phyloP scores from a whole-genome alignment of 768 basidiomycete genomes.

The Podaxis pistillaris region DNA sequence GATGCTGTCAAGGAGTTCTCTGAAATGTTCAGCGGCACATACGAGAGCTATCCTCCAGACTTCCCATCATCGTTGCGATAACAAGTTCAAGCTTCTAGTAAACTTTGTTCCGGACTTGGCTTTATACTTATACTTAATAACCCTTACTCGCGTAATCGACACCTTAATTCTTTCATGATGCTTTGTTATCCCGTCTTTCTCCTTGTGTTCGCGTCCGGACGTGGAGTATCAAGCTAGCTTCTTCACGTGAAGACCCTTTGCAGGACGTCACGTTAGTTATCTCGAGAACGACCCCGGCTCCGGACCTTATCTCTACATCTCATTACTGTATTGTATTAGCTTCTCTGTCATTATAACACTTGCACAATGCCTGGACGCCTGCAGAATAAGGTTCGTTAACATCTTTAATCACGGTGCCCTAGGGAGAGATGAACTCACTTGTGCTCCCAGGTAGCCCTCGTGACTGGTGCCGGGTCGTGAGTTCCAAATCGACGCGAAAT shows the following conservation, averaged over 20 bases:
- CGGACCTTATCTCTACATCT: slow-evolving; percentile 11
- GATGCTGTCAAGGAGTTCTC: slow-evolving; percentile 39
- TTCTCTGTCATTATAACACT: slow-evolving; percentile 6
- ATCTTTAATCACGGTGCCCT: neutral
- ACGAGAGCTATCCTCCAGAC: slow-evolving; percentile 39
- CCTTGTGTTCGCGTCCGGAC: neutral
- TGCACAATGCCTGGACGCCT: slow-evolving; percentile 62
- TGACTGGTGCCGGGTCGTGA: slow-evolving; percentile 90
- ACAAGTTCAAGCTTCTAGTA: neutral
- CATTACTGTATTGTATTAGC: neutral
- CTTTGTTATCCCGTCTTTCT: slow-evolving; percentile 1
- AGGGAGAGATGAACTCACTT: slow-evolving; percentile 5
- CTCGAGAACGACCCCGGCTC: neutral
- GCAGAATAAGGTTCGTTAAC: slow-evolving; percentile 52
- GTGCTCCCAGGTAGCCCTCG: slow-evolving; percentile 57
- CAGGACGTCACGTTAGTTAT: slow-evolving; percentile 6
- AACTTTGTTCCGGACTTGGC: neutral
- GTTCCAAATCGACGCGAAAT: slow-evolving; percentile 27
- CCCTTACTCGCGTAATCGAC: slow-evolving; percentile 2
- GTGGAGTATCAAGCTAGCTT: neutral
- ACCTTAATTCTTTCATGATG: neutral
- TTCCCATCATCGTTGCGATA: slow-evolving; percentile 38
- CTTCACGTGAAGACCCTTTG: neutral
- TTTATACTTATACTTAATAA: slow-evolving; percentile 3
- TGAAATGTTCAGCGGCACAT: slow-evolving; percentile 40